phyloP scores from a whole-genome alignment of 306 rosid species.

The Rubus parviflorus region DNA sequence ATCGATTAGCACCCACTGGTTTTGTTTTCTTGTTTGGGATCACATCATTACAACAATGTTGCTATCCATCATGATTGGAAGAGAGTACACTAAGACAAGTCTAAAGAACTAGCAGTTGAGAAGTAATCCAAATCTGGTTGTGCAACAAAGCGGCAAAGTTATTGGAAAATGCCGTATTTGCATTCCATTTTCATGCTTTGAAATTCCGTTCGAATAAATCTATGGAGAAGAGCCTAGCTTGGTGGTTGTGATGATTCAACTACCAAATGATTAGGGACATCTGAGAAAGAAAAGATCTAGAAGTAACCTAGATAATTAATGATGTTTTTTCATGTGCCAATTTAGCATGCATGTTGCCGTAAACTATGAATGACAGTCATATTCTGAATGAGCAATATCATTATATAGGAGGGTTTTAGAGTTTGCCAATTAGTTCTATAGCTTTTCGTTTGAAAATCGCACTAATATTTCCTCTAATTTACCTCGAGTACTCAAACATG shows the following conservation, averaged over 20 bases:
- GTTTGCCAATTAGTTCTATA: no score
- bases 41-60: slow-evolving; percentile 8
- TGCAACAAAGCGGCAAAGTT: slow-evolving; percentile 35
- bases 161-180: slow-evolving; percentile 3
- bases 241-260: slow-evolving; percentile 34
- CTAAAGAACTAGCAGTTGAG: slow-evolving; percentile 25
- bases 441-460: background rate
- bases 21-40: slow-evolving; percentile 6
- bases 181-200: background rate
- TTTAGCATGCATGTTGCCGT: background rate
- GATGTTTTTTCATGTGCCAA: background rate
- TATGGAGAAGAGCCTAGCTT: background rate
- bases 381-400: no score
- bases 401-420: no score
- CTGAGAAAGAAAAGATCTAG: background rate
- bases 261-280: slow-evolving; percentile 10
- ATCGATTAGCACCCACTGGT: slow-evolving; percentile 7
- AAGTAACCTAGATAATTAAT: background rate
- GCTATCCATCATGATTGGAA: slow-evolving; percentile 18
- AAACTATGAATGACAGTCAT: no score
- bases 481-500: background rate
- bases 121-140: slow-evolving; percentile 32
- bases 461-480: no score
- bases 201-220: background rate
- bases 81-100: slow-evolving; percentile 5